Evolutionary conservation across 345 rosid genomes (phyloP), one percentile per base, ranked within the genome.

Genomic region (Salix viminalis): DNA sequence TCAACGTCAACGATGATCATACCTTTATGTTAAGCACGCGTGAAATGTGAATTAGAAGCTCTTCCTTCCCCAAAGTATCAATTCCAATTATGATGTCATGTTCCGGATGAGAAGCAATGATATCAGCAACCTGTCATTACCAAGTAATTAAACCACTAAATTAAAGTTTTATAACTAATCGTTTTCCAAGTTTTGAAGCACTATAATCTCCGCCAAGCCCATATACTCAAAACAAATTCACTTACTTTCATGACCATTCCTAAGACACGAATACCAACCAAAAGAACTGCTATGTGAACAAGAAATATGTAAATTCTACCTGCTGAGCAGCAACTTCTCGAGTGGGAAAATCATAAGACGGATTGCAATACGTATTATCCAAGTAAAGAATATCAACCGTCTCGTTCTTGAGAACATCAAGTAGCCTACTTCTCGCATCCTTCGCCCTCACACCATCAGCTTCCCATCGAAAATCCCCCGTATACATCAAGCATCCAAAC

Each of bases 391-490:
- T 72, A 69, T 88, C 81, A 5, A 92, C 87, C 4, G 65, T 78
- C 54, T 79, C 67, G 16, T 83, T 79, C 23, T 84, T 11, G 8
- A 92, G 79, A 80, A 91, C 93, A 73, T 78, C 65, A 32, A 82
- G 67, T 24, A 94, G 89, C 58, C 77, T 76, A 26, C 56, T 75
- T 71, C 82, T 87, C 7, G 79, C 85, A 52, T 32, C 79, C n/a
- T 78, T 80, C 1, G 84, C 81, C 66, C 76, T 82, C 72, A 82
- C 84, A 16, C 82, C 32, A 21, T 64, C 52, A 1, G 58, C 34
- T 69, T 89, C 95, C 98, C 98, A 92, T 0, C 92, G 89, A 76
- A 92, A 92, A 79, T 91, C 93, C 6, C 94, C 96, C 0, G 94
- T 92, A 84, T 85, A 92, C 8, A 94, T 88, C 82, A 85, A 48